Base-by-base conservation (phyloP, 306 rosid genomes). In the Crataegus laevigata region DNA sequence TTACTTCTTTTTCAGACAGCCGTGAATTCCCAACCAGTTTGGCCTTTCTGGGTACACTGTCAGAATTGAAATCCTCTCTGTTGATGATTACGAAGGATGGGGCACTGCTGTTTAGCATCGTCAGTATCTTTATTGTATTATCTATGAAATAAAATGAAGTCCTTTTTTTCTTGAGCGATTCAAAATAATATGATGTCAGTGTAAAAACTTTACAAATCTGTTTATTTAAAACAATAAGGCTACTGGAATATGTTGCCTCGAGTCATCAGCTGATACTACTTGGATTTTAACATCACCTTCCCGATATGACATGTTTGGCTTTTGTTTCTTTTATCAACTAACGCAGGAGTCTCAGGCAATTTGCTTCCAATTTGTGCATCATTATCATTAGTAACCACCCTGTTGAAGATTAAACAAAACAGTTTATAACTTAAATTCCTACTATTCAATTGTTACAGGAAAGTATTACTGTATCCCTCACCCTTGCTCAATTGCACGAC, bases 41-140 rank as follows among this genome's bases (percentile, higher is more conserved):
- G 21, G 81, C n/a, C 38, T 6, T 34, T 66, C 74, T 70, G 47
- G 74, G 75, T 18, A 32, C 61, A 72, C 29, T 82, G 80, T 79
- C 85, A 71, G 85, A 91, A 77, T 42, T 70, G 66, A 71, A 45
- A 62, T 78, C 84, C 74, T 85, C 89, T 77, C 89, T 84, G 84
- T 62, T 72, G 64, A 82, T 73, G 79, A 79, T 82, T 76, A 67
- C 73, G 82, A 75, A 75, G 40, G 77, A 84, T 73, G 74, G 40
- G 77, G 47, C 66, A 68, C 43, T 72, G 55, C 69, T 76, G 71
- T 72, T 64, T 24, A 70, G 58, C 71, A 24, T 17, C 17, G 40
- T 25, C 9, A 18, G n/a, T 29, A 34, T 58, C 40, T 28, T 47
- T 51, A 59, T 21, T 66, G 42, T 60, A 29, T 57, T 66, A 70